These are phyloP conservation scores for Tillandsia fasciculata DNA, from an alignment of 176 grass and related monocot genomes.

Conservation along the genomic window DNA sequence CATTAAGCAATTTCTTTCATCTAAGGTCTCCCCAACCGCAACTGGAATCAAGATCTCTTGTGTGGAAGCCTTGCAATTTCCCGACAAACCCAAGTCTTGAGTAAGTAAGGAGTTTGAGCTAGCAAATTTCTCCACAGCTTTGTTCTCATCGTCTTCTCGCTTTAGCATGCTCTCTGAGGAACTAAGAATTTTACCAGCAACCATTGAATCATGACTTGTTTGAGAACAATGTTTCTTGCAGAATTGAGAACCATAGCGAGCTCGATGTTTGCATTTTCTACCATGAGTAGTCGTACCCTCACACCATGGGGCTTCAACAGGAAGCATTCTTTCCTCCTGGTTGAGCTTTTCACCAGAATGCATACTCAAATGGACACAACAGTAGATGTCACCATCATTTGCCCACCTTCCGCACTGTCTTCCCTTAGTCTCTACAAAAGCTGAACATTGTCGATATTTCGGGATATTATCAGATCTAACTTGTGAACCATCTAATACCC, in stretches of 20 bases:
- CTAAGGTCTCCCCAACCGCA: slow-evolving; percentile 25
- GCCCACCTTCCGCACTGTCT: slow-evolving; percentile 97
- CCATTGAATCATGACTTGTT: slow-evolving; percentile 33
- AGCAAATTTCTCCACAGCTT: slow-evolving; percentile 24
- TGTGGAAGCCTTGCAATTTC: slow-evolving; percentile 22
- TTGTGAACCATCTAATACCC: slow-evolving; percentile 21
- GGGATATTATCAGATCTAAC: slow-evolving; percentile 37
- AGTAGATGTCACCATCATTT: slow-evolving; percentile 85
- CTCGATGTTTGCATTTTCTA: slow-evolving; percentile 92
- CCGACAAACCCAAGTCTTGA: slow-evolving; percentile 5
- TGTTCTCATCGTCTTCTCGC: slow-evolving; percentile 25
- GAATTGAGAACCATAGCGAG: slow-evolving; percentile 65
- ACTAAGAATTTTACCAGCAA: slow-evolving; percentile 27
- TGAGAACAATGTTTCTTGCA: slow-evolving; percentile 84
- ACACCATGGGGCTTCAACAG: slow-evolving; percentile 51
- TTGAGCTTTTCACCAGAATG: slow-evolving; percentile 40
- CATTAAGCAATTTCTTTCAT: slow-evolving; percentile 37
- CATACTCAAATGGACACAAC: slow-evolving; percentile 87
- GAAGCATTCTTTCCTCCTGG: slow-evolving; percentile 37
- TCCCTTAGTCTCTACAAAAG: slow-evolving; percentile 79
- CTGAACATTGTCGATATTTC: slow-evolving; percentile 76
- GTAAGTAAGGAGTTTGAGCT: slow-evolving; percentile 23
- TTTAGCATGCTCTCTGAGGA: slow-evolving; percentile 26
- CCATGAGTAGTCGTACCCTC: slow-evolving; percentile 78
- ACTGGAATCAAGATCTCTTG: slow-evolving; percentile 25